Base-by-base conservation (phyloP, 179 eudicot species). In the Sideroxylon spinosum region DNA sequence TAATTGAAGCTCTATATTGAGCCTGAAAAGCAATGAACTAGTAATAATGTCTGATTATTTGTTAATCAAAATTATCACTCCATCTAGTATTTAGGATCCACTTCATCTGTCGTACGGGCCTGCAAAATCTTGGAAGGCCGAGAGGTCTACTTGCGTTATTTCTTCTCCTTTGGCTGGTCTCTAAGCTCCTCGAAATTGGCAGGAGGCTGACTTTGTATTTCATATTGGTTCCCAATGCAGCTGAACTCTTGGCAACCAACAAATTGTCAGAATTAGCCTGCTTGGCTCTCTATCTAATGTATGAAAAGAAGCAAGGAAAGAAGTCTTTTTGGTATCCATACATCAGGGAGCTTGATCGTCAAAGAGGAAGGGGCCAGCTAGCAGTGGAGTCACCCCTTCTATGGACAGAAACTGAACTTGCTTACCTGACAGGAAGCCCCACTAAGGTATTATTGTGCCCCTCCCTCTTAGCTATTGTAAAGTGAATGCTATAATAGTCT, bases 311-410 rank as follows among this genome's bases (percentile, higher is more conserved):
- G 88, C 99, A 96, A 81, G 95, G 98, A 4, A 92, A 90, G 80
- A 88, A 88, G 85, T 96, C 99, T 50, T 90, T 94, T 79, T 96
- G 99, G 99, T 94, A 92, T 82, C 99, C 98, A 19, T 96, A 89
- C 78, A 96, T 94, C 71, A 88, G 90, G 87, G 99, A 96, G 88
- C 98, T 96, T 84, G 98, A 96, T 87, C 98, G 98, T 46, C 99
- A 94, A 84, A 82, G 98, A 84, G 99, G 98, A 52, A 89, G 99
- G 84, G 99, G 99, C 32, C 99, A 94, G 85, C 81, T 94, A 78
- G 96, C 98, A 50, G 98, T 94, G 46, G 97, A 96, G 84, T 96
- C 99, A n/a, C 99, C 99, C 16, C 97, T 96, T 73, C 79, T 96
- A 9, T 96, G 99, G 99, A 87, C 97, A 23, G 88, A 90, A 74